Evolutionary conservation across 441 rosid genomes (phyloP).

Genomic region (Biscutella auriculata): DNA sequence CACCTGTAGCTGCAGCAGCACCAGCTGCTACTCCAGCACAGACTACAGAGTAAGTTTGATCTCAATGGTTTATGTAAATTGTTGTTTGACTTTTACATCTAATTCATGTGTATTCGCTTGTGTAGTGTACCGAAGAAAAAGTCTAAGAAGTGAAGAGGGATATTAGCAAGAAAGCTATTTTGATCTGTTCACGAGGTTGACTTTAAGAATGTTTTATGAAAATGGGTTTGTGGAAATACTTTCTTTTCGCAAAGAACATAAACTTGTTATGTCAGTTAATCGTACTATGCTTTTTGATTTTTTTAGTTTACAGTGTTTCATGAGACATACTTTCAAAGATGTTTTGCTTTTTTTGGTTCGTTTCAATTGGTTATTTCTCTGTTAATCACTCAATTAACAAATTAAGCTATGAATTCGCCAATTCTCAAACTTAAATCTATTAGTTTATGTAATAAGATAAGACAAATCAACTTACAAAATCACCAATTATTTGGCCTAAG

Average conservation of each 20-base stretch:
- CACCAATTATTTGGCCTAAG: too few relatives aligned
- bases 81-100: background rate
- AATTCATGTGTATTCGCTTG: background rate
- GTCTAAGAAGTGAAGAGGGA: constrained; percentile 41
- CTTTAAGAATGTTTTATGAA: constrained; percentile 6
- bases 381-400: background rate
- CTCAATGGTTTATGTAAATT: background rate
- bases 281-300: constrained; percentile 7
- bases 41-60: constrained; percentile 36
- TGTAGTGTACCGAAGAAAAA: constrained; percentile 47
- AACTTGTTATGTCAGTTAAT: constrained; percentile 10
- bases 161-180: constrained; percentile 4
- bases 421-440: too few relatives aligned
- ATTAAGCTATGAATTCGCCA: too few relatives aligned
- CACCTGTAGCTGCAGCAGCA: constrained; percentile 28
- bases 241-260: background rate
- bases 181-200: background rate
- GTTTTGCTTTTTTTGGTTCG: background rate
- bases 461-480: too few relatives aligned
- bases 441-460: too few relatives aligned
- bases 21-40: constrained; percentile 16
- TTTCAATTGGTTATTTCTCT: background rate
- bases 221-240: constrained; percentile 11
- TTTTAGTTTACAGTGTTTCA: constrained; percentile 4
- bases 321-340: background rate